Evolutionary conservation across 1,284 basidiomycete genomes (phyloP), one percentile per base, ranked within the genome.

Genomic region (Schizophyllum commune): DNA sequence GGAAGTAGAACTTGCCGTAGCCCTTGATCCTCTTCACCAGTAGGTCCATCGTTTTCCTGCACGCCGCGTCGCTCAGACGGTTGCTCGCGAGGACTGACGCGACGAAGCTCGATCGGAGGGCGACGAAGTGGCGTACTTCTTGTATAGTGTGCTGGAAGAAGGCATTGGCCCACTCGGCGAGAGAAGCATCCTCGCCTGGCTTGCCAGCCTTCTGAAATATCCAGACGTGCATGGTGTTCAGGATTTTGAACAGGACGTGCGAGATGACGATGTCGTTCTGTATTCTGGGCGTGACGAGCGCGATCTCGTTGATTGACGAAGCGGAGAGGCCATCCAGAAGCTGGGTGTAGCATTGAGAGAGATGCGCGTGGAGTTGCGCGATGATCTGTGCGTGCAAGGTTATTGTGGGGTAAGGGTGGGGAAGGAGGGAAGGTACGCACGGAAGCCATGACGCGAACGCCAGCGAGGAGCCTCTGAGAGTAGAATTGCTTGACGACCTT

Each of bases 1-100:
- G 79, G 58, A 88, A 78, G 74, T 91, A 92, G 66, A 88, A 84
- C 72, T 92, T 92, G 9, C 90, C 91, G 65, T 90, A 85, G 20
- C 83, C 72, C 32, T 80, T 81, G 52, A 91, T 75, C 67, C 91
- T 88, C 56, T 82, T 82, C 13, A 86, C 86, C 22, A 92, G 73
- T 52, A 81, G 70, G 56, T 83, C 78, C 32, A 89, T 71, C 1
- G 80, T 79, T 55, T 72, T 76, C 4, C 20, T 11, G 53, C 19
- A 27, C 15, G 53, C 13, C 19, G 3, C 53, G 9, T 55, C 27
- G 53, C 20, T 55, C 3, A 55, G 39, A 47, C 39, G 39, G 39
- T 17, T 19, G 53, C 53, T 27, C 9, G 15, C 53, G 27, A 68
- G 67, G 15, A 73, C 58, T 6, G 72, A 66, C 11, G 67, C 58